Evolutionary conservation across 129 eudicot genomes (phyloP).

Genomic region (Cynara cardunculus): DNA sequence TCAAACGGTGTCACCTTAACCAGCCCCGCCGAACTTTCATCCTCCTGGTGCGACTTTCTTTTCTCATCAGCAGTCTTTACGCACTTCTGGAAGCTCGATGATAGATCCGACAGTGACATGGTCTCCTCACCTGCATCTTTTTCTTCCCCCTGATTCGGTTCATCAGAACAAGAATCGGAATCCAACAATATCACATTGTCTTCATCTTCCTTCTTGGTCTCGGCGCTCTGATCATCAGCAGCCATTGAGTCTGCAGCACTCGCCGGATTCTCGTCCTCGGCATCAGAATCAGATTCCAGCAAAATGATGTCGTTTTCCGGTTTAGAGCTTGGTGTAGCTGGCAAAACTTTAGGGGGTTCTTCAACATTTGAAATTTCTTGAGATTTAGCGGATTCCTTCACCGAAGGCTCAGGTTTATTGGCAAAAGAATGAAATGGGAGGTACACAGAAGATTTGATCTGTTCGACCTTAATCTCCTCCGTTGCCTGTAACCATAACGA

Average conservation of each 20-base stretch:
- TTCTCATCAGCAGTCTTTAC: constrained; percentile 37
- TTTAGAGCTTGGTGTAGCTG: constrained; percentile 12
- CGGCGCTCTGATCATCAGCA: constrained; percentile 28
- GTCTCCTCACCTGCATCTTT: constrained; percentile 49
- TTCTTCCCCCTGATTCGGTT: constrained; percentile 6
- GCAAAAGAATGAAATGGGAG: constrained; percentile 65
- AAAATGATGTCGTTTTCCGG: constrained; percentile 35
- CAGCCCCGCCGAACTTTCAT: constrained; percentile 23
- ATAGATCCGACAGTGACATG: constrained; percentile 69
- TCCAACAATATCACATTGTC: constrained; percentile 36
- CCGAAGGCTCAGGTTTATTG: constrained; percentile 26
- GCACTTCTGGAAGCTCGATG: constrained; percentile 80
- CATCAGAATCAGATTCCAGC: constrained; percentile 37
- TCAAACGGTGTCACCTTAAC: constrained; percentile 68
- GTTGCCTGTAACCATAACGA: constrained; percentile 32
- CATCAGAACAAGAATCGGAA: constrained; percentile 27
- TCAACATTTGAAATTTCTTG: constrained; percentile 1
- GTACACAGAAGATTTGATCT: constrained; percentile 47
- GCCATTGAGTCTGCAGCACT: constrained; percentile 22
- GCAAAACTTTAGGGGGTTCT: constrained; percentile 9
- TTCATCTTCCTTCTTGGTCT: constrained; percentile 32
- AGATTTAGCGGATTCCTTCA: constrained; percentile 26
- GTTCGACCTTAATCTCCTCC: constrained; percentile 53
- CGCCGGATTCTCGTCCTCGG: constrained; percentile 25
- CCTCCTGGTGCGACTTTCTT: constrained; percentile 15